Evolutionary conservation across 1,284 basidiomycete genomes (phyloP).

Genomic region (Ustanciosporium gigantosporum): DNA sequence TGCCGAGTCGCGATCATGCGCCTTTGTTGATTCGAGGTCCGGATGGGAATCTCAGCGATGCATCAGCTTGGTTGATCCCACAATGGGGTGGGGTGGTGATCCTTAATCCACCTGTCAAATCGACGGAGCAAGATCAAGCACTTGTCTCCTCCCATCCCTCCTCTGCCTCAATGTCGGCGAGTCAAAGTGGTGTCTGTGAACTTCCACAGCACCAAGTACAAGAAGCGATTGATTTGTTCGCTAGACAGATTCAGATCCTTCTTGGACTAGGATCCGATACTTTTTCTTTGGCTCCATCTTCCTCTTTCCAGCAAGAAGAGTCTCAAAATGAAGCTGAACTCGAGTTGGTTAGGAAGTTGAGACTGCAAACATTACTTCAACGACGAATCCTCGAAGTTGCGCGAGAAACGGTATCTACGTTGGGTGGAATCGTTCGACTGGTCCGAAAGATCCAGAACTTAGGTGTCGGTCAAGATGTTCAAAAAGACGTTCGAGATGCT

Average conservation of each 20-base stretch:
- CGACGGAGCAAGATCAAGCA: not conserved
- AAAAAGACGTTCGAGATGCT: slow-evolving; percentile 15
- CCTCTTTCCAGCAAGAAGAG: not conserved
- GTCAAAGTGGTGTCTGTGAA: not conserved
- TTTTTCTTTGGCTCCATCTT: not conserved
- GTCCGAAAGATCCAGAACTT: slow-evolving; percentile 51
- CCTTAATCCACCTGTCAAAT: slow-evolving; percentile 64
- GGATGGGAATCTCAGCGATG: slow-evolving; percentile 1
- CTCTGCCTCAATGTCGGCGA: not conserved
- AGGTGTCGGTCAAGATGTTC: slow-evolving; percentile 45
- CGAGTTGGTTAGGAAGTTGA: not conserved
- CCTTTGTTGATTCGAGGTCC: slow-evolving; percentile 73
- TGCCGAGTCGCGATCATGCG: slow-evolving; percentile 72
- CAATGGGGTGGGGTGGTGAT: slow-evolving; percentile 93
- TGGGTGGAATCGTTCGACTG: slow-evolving; percentile 45
- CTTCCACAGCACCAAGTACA: slow-evolving; percentile 63
- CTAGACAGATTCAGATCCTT: slow-evolving; percentile 73
- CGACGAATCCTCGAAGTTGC: slow-evolving; percentile 40
- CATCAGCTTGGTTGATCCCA: slow-evolving; percentile 78
- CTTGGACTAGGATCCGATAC: slow-evolving; percentile 68
- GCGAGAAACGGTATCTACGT: slow-evolving; percentile 36
- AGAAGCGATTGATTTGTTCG: slow-evolving; percentile 73
- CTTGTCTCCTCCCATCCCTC: not conserved
- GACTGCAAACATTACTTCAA: slow-evolving; percentile 22
- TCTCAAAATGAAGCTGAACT: too few species aligned